Evolutionary conservation across 495 filamentous ascomycete genomes (phyloP).

Genomic region (Bathelium albidoporum): DNA sequence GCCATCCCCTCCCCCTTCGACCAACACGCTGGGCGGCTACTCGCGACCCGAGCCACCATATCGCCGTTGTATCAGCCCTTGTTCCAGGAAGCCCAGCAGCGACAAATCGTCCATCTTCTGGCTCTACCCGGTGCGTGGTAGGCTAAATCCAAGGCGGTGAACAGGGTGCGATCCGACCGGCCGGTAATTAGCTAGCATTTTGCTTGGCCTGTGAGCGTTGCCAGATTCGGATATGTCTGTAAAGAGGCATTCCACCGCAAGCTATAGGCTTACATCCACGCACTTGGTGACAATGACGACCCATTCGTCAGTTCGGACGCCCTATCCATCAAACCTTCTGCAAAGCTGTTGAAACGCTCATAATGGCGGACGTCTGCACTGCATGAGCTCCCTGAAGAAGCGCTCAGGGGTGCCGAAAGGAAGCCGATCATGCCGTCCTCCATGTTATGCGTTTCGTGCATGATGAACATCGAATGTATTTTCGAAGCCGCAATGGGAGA

Average conservation of each 20-base stretch:
- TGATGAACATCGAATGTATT: background rate
- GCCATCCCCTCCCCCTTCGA: background rate
- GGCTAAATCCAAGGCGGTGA: background rate
- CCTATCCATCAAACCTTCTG: no score
- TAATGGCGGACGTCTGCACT: background rate
- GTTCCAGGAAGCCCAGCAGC: background rate
- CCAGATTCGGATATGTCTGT: background rate
- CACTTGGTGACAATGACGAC: no score
- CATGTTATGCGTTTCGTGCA: background rate
- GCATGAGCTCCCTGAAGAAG: background rate
- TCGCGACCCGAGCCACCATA: background rate
- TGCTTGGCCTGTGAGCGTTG: background rate
- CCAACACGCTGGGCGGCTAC: conserved; percentile 2
- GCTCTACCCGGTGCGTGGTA: background rate
- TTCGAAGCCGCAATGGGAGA: no score
- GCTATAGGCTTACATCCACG: no score
- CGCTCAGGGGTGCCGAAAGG: background rate
- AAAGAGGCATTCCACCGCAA: no score
- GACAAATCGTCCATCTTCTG: background rate
- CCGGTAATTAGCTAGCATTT: background rate
- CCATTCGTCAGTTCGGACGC: no score
- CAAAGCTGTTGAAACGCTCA: background rate
- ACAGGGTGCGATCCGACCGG: no score
- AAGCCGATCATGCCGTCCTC: background rate
- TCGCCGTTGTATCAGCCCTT: background rate